These are phyloP conservation scores for Phoma sp. DNA, from an alignment of 2,329 filamentous ascomycete genomes.

Conservation along the genomic window DNA sequence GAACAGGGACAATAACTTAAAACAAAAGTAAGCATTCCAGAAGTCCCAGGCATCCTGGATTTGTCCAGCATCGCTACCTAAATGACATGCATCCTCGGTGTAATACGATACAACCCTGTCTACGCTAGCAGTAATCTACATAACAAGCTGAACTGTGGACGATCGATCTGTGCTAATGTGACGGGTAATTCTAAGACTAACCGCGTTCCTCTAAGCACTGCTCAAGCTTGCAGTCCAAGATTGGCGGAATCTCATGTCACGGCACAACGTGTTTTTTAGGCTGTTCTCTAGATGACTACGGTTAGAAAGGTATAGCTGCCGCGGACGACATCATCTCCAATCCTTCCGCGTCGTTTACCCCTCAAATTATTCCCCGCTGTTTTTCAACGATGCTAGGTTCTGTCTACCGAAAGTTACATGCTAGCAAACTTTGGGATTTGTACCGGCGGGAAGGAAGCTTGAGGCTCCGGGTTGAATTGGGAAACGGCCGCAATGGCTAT, in stretches of 20 bases:
- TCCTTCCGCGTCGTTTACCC: constrained; percentile 22
- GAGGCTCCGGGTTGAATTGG: constrained; percentile 13
- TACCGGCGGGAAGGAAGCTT: constrained; percentile 22
- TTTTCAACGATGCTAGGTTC: constrained; percentile 23
- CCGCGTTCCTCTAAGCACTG: not conserved
- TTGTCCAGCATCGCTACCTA: not conserved
- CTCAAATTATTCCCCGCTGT: constrained; percentile 15
- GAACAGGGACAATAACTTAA: not conserved
- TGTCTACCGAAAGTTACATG: constrained; percentile 18
- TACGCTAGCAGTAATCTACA: not conserved
- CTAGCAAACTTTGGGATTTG: constrained; percentile 7
- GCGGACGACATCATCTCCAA: constrained; percentile 21
- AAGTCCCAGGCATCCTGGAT: too few species aligned
- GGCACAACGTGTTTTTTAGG: constrained; percentile 7
- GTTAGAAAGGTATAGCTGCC: constrained; percentile 27
- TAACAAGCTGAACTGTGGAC: not conserved
- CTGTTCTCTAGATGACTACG: constrained; percentile 8
- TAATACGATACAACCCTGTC: constrained; percentile 1
- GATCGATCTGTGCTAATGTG: too few species aligned
- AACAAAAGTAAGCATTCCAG: too few species aligned
- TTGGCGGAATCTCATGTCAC: not conserved
- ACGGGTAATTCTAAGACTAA: not conserved
- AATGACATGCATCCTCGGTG: not conserved
- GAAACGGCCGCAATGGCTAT: not conserved
- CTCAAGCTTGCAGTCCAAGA: not conserved